Evolutionary conservation across 805 yeast species (phyloP).

Genomic region (Millerozyma miso): DNA sequence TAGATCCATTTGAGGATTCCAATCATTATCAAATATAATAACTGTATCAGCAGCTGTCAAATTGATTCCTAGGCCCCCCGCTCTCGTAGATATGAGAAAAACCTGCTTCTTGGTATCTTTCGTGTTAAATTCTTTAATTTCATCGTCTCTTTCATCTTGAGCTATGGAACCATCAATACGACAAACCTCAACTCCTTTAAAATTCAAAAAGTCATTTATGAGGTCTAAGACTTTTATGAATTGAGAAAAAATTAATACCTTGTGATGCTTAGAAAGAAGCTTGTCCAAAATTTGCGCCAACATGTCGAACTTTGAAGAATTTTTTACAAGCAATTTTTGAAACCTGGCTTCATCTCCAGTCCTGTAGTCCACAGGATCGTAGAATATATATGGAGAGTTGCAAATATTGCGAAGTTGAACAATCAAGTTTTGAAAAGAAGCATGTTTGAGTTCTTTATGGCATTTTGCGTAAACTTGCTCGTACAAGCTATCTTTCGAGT

Average conservation of each 20-base stretch:
- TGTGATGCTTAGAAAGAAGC: conserved; percentile 52
- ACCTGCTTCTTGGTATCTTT: conserved; percentile 30
- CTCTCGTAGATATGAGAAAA: conserved; percentile 81
- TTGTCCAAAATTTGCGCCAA: conserved; percentile 58
- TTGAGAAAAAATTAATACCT: conserved; percentile 80
- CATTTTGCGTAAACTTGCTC: conserved; percentile 6
- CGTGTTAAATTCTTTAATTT: conserved; percentile 50
- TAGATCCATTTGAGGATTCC: conserved; percentile 96
- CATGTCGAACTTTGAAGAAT: conserved; percentile 71
- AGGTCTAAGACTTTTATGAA: conserved; percentile 81
- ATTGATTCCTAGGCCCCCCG: conserved; percentile 93
- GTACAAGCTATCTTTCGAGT: neutral
- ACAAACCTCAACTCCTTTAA: conserved; percentile 42
- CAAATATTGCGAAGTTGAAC: conserved; percentile 86
- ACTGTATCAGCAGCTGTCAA: conserved; percentile 87
- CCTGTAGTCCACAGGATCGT: conserved; percentile 62
- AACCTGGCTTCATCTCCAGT: conserved; percentile 22
- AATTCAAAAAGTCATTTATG: conserved; percentile 66
- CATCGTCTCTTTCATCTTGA: conserved; percentile 61
- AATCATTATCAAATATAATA: conserved; percentile 84
- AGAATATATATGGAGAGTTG: conserved; percentile 80
- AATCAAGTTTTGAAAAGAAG: conserved; percentile 55
- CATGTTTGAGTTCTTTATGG: conserved; percentile 26
- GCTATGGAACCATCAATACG: conserved; percentile 75
- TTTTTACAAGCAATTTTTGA: conserved; percentile 31